Percentiles rank a stretch among this genome's conserved stretches.
phyloP scores from a whole-genome alignment of 2,329 filamentous ascomycete genomes.

The Thyridium curvatum region DNA sequence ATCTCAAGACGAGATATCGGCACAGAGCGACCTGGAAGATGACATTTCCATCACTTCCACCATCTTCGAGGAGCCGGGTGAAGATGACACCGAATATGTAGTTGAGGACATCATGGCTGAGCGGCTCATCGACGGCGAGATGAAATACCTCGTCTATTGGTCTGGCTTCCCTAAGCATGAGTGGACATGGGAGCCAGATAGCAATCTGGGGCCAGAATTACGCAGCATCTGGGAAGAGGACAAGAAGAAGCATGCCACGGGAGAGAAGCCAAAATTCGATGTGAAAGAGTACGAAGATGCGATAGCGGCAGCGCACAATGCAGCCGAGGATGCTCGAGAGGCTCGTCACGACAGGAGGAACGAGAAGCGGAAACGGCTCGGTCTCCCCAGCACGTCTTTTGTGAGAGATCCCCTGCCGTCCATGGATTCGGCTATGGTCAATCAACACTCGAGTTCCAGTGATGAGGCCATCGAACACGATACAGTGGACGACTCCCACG shows the following conservation, averaged over 20 bases:
- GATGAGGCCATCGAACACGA: constrained; percentile 19
- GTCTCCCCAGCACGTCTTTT: constrained; percentile 19
- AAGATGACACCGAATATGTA: constrained; percentile 38
- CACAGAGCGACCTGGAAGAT: constrained; percentile 33
- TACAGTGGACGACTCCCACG: constrained; percentile 5
- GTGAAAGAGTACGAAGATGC: constrained; percentile 30
- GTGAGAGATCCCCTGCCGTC: no score
- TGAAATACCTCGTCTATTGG: constrained; percentile 59
- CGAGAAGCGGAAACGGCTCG: constrained; percentile 30
- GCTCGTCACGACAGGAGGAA: constrained; percentile 37
- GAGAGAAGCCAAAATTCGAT: constrained; percentile 27
- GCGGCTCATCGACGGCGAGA: constrained; percentile 20
- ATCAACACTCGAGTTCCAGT: constrained; percentile 6
- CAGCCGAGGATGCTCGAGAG: constrained; percentile 17
- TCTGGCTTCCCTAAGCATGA: constrained; percentile 49
- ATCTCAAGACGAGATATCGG: no score
- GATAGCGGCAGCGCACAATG: constrained; percentile 7
- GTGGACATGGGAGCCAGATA: constrained; percentile 49
- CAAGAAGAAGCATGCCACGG: constrained; percentile 26
- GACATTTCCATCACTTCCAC: constrained; percentile 53
- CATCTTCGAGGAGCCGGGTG: constrained; percentile 18
- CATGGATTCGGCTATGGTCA: background rate
- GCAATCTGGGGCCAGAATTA: constrained; percentile 32
- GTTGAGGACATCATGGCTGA: constrained; percentile 50
- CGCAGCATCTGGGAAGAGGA: constrained; percentile 34